A percentile compares a stretch with the other conserved stretches of the same genome.
phyloP scores from a whole-genome alignment of 2,329 filamentous ascomycete genomes.

The Botrytis galanthina region DNA sequence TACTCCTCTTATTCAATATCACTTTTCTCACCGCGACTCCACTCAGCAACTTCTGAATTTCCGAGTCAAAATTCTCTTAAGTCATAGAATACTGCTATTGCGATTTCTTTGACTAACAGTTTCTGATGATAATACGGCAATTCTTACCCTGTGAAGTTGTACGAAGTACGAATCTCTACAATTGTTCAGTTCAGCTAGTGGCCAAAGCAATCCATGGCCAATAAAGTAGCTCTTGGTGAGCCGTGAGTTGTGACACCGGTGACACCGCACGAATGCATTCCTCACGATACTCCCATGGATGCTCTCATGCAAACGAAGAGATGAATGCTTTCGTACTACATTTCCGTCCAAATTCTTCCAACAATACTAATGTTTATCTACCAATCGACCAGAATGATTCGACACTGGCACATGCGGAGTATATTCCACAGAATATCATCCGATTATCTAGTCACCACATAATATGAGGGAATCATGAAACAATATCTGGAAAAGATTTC shows the following conservation, averaged over 20 bases:
- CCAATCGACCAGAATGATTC: not conserved
- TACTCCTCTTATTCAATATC: not conserved
- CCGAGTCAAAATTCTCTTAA: not conserved
- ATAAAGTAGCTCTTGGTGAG: not conserved
- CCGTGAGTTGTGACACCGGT: not conserved
- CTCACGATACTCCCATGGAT: not conserved
- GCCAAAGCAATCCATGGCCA: not conserved
- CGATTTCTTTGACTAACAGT: slow-evolving; percentile 3
- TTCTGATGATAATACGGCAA: not conserved
- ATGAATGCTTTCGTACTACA: not conserved
- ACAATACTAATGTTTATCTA: not conserved
- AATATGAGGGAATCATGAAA: not conserved
- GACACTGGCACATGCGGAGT: not conserved
- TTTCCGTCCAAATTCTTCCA: not conserved
- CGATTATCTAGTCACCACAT: not conserved
- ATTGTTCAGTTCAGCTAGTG: not conserved
- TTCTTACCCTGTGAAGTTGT: not conserved
- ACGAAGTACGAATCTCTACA: not conserved
- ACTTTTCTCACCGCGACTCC: slow-evolving; percentile 11
- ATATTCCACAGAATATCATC: not conserved
- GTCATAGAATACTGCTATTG: not conserved
- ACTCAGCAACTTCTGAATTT: not conserved
- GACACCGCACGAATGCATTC: slow-evolving; percentile 6
- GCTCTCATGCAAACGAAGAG: not conserved
- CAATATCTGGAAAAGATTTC: not conserved